Conservation (phyloP, 1,139 yeast species). For the Pneumocystis sp. region DNA sequence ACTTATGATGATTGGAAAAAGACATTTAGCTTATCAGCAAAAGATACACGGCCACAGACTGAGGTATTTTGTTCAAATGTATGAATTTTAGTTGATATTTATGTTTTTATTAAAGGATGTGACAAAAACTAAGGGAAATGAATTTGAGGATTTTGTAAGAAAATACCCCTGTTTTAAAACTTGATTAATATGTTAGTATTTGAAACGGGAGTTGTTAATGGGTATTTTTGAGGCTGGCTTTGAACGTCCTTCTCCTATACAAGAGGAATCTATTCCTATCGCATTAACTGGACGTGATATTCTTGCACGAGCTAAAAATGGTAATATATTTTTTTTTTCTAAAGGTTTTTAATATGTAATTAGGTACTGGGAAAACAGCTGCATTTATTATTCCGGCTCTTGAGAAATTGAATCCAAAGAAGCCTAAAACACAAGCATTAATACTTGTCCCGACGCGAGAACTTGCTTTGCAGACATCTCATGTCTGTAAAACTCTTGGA, state of each 20-base stretch:
- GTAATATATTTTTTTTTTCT: constrained; percentile 21
- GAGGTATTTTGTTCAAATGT: not conserved
- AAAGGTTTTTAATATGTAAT: not conserved
- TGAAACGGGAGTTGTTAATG: constrained; percentile 88
- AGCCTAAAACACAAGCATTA: constrained; percentile 73
- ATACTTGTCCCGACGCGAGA: constrained; percentile 90
- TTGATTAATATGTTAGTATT: constrained; percentile 34
- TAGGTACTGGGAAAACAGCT: constrained; percentile 80
- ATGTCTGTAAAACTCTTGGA: constrained; percentile 93
- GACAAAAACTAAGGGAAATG: constrained; percentile 72
- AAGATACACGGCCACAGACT: constrained; percentile 11
- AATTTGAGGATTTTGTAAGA: constrained; percentile 53
- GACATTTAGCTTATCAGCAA: constrained; percentile 7
- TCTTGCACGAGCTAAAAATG: constrained; percentile 94
- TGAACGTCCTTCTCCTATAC: constrained; percentile 96
- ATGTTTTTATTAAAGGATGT: constrained; percentile 39
- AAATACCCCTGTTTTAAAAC: not conserved
- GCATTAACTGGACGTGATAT: constrained; percentile 93
- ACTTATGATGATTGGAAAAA: constrained; percentile 1
- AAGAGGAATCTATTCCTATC: constrained; percentile 92
- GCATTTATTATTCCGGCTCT: constrained; percentile 83
- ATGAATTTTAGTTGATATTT: not conserved
- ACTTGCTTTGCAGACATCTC: constrained; percentile 91
- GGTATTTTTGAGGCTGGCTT: constrained; percentile 98
- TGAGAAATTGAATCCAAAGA: constrained; percentile 70